Conservation (phyloP, 352 stramenopile genomes). For the Phytopythium cucurbitacearum region DNA sequence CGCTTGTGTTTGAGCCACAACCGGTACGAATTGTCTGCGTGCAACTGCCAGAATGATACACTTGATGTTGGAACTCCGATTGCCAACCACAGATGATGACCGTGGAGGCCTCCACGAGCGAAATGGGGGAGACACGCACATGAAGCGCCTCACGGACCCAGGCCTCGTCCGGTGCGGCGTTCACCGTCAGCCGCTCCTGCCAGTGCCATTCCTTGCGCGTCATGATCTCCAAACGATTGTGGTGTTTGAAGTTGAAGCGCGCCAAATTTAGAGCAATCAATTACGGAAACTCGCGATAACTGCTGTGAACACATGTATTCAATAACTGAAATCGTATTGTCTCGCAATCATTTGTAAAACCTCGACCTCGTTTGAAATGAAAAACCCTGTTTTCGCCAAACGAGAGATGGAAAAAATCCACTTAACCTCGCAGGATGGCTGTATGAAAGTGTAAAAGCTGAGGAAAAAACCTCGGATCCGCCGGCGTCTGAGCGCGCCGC, state of each 20-base stretch:
- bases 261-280: too few species aligned
- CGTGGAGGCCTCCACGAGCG: not conserved
- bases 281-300: not conserved
- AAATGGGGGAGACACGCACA: constrained; percentile 9
- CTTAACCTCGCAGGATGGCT: too few species aligned
- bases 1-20: constrained; percentile 42
- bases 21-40: constrained; percentile 34
- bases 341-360: not conserved
- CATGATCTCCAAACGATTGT: not conserved
- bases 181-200: constrained; percentile 45
- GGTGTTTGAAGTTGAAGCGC: too few species aligned
- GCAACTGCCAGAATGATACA: constrained; percentile 22
- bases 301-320: constrained; percentile 13
- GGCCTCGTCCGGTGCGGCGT: constrained; percentile 26
- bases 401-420: too few species aligned
- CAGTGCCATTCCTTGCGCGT: constrained; percentile 44
- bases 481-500: too few species aligned
- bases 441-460: too few species aligned
- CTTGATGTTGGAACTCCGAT: too few species aligned
- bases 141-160: constrained; percentile 47
- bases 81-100: too few species aligned
- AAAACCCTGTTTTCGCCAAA: too few species aligned
- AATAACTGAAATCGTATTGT: too few species aligned
- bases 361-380: constrained; percentile 3
- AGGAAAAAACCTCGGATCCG: too few species aligned